Evolutionary conservation across 306 rosid genomes (phyloP), one percentile per base, ranked within the genome.

Genomic region (Vicia villosa): DNA sequence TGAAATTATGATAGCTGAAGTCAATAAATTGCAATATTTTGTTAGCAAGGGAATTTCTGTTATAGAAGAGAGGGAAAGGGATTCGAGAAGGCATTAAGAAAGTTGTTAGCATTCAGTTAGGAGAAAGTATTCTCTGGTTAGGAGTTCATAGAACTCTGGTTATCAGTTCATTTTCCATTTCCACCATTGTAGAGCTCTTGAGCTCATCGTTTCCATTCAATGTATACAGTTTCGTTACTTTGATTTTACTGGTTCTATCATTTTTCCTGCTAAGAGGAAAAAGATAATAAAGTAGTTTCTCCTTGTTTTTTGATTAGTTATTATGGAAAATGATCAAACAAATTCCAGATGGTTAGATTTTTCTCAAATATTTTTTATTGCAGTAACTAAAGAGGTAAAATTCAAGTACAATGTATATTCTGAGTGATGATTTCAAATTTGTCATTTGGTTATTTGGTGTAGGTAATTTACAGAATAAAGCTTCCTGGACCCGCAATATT

Each of bases 401-500:
- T n/a, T 26, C 47, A 38, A 15, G 55, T 5, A 0, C 49, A 15
- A 20, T 15, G 56, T 68, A 38, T 68, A 70, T 66, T 82, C 70
- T 50, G 52, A 24, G 54, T 45, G 38, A 38, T 72, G 55, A 50
- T 68, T 75, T 73, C 63, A 17, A 54, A 75, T 58, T 73, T 68
- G 57, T 52, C 36, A 4, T 56, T 73, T 71, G 21, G 72, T 64
- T 76, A 32, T 68, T 71, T 74, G 77, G 17, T 77, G 75, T 72
- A 94, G 97, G 88, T 76, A 54, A 88, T 94, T 67, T 94, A 90
- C 71, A 81, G 68, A 77, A 89, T 94, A 85, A 94, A 87, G 88
- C 97, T 94, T 75, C 98, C 98, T 16, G 97, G 97, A 60, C 88
- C 89, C 38, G 96, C 97, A 19, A 84, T 94, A n/a, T 74, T 90